Evolutionary conservation across 1,139 yeast genomes (phyloP).

Genomic region (Meyerozyma smithsonii): DNA sequence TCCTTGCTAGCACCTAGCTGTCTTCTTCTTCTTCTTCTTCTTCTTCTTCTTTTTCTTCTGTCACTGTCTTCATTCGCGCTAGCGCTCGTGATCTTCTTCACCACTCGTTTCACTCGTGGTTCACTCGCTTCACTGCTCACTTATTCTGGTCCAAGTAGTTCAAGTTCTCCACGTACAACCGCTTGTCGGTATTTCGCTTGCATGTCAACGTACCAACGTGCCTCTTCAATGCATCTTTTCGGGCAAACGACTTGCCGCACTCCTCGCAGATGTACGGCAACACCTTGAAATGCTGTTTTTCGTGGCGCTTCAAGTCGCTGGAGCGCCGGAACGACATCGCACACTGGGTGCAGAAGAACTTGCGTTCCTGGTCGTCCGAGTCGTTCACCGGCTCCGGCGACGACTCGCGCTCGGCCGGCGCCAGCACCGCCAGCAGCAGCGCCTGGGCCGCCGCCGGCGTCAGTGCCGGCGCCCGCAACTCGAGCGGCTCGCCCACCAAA

Average conservation of each 20-base stretch:
- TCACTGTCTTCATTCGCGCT: too few relatives aligned
- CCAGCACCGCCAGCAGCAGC: constrained; percentile 6
- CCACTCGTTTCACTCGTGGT: too few relatives aligned
- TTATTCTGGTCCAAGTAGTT: constrained; percentile 17
- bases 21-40: too few relatives aligned
- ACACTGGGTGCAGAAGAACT: constrained; percentile 46
- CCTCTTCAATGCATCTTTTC: constrained; percentile 74
- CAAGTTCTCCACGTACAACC: constrained; percentile 34
- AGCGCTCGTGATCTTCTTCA: too few relatives aligned
- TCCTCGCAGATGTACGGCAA: constrained; percentile 67
- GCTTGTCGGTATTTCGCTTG: constrained; percentile 57
- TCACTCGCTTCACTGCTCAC: too few relatives aligned
- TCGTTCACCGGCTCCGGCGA: not conserved
- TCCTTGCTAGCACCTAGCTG: too few relatives aligned
- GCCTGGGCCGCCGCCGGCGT: constrained; percentile 11
- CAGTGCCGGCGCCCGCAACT: constrained; percentile 8
- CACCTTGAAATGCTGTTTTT: constrained; percentile 50
- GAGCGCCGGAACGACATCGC: constrained; percentile 56
- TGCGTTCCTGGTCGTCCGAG: constrained; percentile 21
- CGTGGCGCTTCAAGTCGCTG: constrained; percentile 63
- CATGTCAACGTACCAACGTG: constrained; percentile 71
- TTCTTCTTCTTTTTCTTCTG: too few relatives aligned
- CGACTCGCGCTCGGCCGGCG: constrained; percentile 7
- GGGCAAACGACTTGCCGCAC: constrained; percentile 79
- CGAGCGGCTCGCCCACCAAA: constrained; percentile 25